Base-by-base conservation (phyloP, 2,329 filamentous ascomycete genomes). In the Epichloe baconii region DNA sequence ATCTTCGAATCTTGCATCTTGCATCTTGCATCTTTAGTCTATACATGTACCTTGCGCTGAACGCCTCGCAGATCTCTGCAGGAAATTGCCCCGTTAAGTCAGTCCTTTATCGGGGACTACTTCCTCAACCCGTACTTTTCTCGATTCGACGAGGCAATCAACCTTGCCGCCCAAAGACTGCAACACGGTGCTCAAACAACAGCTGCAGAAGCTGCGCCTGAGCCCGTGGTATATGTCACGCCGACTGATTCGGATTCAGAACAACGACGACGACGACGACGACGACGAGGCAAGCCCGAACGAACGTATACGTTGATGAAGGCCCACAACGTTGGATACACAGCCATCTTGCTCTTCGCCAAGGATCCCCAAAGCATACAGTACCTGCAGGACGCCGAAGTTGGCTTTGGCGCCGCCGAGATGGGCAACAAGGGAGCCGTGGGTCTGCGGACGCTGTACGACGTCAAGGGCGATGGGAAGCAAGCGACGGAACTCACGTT, bases 341-440 rank as follows among this genome's bases (percentile, higher is more conserved):
- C 90, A 0, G 89, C 79, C 23, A 79, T 97, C 48, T 80, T 97
- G 74, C 76, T 96, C 17, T 95, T 95, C 64, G 85, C 83, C 19
- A 80, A 80, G 52, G 75, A 83, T 42, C 73, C 77, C 0, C 67
- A 75, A 8, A 73, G 76, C 23, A 71, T 96, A 48, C 70, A 71
- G 49, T 73, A 78, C 60, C 71, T 93, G n/a, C 78, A 88, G 56
- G 82, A 80, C n/a, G 88, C 85, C 2, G 86, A 86, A 49, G 84
- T 89, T 2, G 90, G 93, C 0, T 85, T 96, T 47, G 93, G 93
- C 0, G 67, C 89, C 1, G 83, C 82, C 52, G 85, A 91, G 47
- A 93, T 95, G 85, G 93, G 89, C 15, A 96, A 96, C 67, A 98
- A 98, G 68, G 93, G 91, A 34, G 91, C 89, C 3, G 85, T 95